phyloP scores from a whole-genome alignment of 2,329 filamentous ascomycete species.

The Cytospora paraplurivora region DNA sequence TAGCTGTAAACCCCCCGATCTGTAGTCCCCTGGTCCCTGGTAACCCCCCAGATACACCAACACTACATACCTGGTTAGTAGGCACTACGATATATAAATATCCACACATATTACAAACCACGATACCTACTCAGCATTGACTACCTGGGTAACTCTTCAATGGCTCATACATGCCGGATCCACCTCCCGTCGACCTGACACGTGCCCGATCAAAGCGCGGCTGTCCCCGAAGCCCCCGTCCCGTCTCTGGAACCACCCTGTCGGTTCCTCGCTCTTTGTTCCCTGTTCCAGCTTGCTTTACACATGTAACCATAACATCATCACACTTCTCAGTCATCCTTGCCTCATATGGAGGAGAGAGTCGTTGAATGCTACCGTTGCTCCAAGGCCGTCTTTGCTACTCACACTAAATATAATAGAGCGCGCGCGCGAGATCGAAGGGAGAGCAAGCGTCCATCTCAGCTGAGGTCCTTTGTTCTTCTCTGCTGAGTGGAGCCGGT shows the following conservation, averaged over 20 bases:
- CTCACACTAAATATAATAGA: too few species aligned
- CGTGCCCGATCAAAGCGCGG: constrained; percentile 7
- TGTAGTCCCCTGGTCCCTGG: too few species aligned
- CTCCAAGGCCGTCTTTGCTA: too few species aligned
- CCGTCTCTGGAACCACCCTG: constrained; percentile 14
- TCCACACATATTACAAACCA: background rate
- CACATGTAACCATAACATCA: background rate
- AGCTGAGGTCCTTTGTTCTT: background rate
- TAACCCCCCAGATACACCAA: too few species aligned
- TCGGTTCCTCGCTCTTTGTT: constrained; percentile 1
- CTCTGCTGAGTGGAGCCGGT: background rate
- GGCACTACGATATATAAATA: background rate
- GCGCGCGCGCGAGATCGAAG: background rate
- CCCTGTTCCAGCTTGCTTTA: background rate
- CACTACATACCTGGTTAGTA: too few species aligned
- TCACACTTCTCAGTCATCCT: too few species aligned
- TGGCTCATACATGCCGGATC: constrained; percentile 11
- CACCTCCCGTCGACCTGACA: constrained; percentile 16
- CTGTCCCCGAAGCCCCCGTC: background rate
- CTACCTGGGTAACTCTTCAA: background rate
- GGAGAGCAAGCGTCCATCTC: background rate
- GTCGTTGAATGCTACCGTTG: too few species aligned
- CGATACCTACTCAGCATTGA: too few species aligned
- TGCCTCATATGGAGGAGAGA: too few species aligned
- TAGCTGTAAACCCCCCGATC: too few species aligned